These are phyloP conservation scores for Phytophthora pinifolia DNA, from an alignment of 352 stramenopile species.

Conservation along the genomic window DNA sequence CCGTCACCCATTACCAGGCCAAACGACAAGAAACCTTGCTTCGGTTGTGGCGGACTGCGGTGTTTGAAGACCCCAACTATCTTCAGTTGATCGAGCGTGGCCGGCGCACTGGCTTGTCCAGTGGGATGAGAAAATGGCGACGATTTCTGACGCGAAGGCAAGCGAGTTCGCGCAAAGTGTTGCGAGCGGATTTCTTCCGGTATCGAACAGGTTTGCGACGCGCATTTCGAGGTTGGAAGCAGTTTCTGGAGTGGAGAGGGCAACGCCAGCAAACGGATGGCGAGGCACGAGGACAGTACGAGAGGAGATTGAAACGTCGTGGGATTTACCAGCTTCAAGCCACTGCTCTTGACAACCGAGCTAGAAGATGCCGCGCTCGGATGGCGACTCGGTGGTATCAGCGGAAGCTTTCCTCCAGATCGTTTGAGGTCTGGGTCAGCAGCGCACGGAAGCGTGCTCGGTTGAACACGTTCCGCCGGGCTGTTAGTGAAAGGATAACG, in stretches of 20 bases:
- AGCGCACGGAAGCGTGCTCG: neutral
- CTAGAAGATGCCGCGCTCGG: constrained; percentile 1
- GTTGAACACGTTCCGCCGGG: neutral
- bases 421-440: constrained; percentile 11
- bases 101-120: constrained; percentile 6
- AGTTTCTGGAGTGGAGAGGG: constrained; percentile 12
- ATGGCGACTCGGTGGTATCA: constrained; percentile 16
- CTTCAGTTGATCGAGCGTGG: constrained; percentile 11
- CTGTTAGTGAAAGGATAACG: constrained; percentile 7
- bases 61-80: constrained; percentile 19
- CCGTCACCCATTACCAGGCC: constrained; percentile 10
- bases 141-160: constrained; percentile 12
- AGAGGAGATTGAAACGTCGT: constrained; percentile 10
- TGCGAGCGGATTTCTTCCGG: constrained; percentile 35
- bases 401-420: constrained; percentile 4
- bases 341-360: constrained; percentile 1
- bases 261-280: constrained; percentile 11
- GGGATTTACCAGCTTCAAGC: constrained; percentile 6
- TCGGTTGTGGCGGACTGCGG: constrained; percentile 14
- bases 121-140: constrained; percentile 25
- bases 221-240: constrained; percentile 11
- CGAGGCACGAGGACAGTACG: constrained; percentile 5
- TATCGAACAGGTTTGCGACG: constrained; percentile 16
- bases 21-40: neutral
- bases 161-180: constrained; percentile 4